Evolutionary conservation across 2,329 filamentous ascomycete species (phyloP).

Genomic region (Botrytis tulipae): DNA sequence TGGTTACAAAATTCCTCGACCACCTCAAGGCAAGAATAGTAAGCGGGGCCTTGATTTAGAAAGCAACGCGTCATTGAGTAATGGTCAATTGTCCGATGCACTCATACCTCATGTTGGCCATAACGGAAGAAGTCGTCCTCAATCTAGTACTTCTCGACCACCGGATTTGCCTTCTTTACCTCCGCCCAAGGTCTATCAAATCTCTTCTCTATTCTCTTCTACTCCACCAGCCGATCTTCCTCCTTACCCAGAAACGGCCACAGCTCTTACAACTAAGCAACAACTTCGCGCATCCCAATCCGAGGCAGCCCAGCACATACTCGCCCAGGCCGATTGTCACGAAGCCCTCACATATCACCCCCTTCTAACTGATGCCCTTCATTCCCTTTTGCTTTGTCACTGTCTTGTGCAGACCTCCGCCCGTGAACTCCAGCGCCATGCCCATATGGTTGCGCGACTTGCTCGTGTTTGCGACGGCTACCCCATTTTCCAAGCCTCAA

Average conservation of each 20-base stretch:
- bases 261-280: conserved; percentile 37
- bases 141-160: conserved; percentile 31
- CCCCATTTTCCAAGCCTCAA: conserved; percentile 72
- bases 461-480: conserved; percentile 74
- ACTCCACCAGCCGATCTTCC: conserved; percentile 66
- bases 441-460: conserved; percentile 76
- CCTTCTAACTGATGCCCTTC: conserved; percentile 73
- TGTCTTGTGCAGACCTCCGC: conserved; percentile 74
- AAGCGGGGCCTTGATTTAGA: conserved; percentile 34
- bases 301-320: conserved; percentile 37
- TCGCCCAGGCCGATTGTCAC: conserved; percentile 47
- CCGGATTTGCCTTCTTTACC: conserved; percentile 47
- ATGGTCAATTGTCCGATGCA: conserved; percentile 42
- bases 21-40: conserved; percentile 34
- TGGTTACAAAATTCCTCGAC: conserved; percentile 42
- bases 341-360: conserved; percentile 80
- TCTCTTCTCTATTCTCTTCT: conserved; percentile 68
- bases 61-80: conserved; percentile 38
- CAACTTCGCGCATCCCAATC: conserved; percentile 36
- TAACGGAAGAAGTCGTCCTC: conserved; percentile 36
- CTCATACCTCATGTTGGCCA: conserved; percentile 44
- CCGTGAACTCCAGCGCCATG: conserved; percentile 76
- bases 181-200: conserved; percentile 49
- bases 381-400: conserved; percentile 75
- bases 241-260: conserved; percentile 55